phyloP scores from a whole-genome alignment of 495 filamentous ascomycete species.

The Xylaria longipes region DNA sequence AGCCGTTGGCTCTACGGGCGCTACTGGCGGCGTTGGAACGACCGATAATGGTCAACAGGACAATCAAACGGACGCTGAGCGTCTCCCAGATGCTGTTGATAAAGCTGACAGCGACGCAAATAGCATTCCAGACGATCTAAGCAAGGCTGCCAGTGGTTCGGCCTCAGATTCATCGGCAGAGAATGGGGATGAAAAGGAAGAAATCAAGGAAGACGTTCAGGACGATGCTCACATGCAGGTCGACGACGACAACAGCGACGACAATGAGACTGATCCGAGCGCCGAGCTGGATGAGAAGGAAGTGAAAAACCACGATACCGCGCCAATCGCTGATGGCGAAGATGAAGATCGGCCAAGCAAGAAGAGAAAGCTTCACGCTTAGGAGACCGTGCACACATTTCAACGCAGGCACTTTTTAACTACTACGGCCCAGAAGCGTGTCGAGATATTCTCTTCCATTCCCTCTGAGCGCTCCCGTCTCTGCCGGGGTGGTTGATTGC shows the following conservation, averaged over 20 bases:
- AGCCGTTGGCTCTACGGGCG: neutral
- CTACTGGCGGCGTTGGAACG: neutral
- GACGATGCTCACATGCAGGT: neutral
- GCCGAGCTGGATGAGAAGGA: neutral
- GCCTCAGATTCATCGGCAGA: neutral
- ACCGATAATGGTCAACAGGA: too few species aligned
- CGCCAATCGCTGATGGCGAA: neutral
- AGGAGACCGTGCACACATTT: neutral
- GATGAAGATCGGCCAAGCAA: neutral
- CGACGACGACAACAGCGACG: neutral
- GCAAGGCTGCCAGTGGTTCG: neutral
- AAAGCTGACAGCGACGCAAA: neutral
- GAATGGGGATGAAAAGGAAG: neutral
- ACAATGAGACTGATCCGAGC: neutral
- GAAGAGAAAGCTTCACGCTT: neutral
- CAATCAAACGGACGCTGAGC: neutral
- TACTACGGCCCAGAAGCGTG: neutral
- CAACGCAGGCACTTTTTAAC: neutral
- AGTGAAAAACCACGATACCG: neutral
- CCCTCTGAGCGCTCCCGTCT: neutral
- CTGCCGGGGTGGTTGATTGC: neutral
- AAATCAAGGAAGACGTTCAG: neutral
- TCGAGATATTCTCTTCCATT: neutral
- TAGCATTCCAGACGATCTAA: too few species aligned
- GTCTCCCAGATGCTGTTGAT: too few species aligned